Evolutionary conservation across 805 yeast species (phyloP), one percentile per base, ranked within the genome.

Genomic region (Spathaspora girioi): DNA sequence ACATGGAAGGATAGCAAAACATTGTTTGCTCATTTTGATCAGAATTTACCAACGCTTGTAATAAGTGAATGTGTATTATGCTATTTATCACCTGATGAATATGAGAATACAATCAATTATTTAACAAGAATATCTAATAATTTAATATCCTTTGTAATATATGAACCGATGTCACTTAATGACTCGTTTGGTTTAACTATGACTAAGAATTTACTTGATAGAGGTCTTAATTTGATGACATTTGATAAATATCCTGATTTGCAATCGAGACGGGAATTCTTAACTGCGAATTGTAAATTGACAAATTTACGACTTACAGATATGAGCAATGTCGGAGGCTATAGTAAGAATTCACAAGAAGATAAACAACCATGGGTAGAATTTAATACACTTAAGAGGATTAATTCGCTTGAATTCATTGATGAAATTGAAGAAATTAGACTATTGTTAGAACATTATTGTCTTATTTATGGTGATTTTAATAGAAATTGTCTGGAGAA

Each of bases 31-130:
- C 56, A 60, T 17, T 53, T 78, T 32, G 70, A 76, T 53, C 48
- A 58, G 9, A 40, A 59, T 1, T 38, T 66, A 2, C 88, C 89
- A 8, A 87, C 94, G 0, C 59, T 88, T 14, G 65, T 88, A 2
- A 62, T 87, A 17, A 81, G 89, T 54, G 96, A 87, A 63, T 88
- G 94, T 67, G 89, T 89, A 35, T 68, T 88, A 35, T 88, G 96
- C 61, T 87, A 87, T 62, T 59, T 87, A 54, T 71, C 77, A 3
- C 82, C 85, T 1, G 69, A 68, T 11, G 78, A 77, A 19, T 77
- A 86, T 20, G 59, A 55, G 31, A 60, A 66, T 31, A 75, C 85
- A 2, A 54, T 87, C 3, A 48, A 61, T 2, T 77, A 74, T 59
- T 77, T 85, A 68, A 59, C 57, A 3, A 45, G 53, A 0, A 59